Evolutionary conservation across 2,329 filamentous ascomycete genomes (phyloP), one percentile per base, ranked within the genome.

Genomic region (Zasmidium cellare): DNA sequence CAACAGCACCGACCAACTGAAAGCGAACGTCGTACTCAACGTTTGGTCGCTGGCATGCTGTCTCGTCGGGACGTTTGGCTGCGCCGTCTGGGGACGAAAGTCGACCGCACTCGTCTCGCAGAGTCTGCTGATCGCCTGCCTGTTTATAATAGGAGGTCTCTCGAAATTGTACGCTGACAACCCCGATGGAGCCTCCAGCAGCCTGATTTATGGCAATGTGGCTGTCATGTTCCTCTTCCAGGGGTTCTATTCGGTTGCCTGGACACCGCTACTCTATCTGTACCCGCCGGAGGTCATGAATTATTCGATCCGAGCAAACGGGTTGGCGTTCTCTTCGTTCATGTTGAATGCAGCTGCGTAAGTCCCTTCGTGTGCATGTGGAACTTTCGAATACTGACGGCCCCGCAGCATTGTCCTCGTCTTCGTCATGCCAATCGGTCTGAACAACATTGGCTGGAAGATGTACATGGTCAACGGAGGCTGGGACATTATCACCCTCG

Each of bases 171-270:
- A 74, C 50, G 61, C 60, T 9, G 57, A 60, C 23, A 49, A 65
- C 16, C 60, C 67, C 5, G 58, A 63, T 12, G 65, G 71, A 9
- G 60, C 65, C 11, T 62, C 58, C 3, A 22, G 35, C 1, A 62
- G 61, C 51, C 35, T 65, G 16, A 69, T 77, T 5, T 80, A 81
- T 57, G 78, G 74, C 5, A 74, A 75, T 11, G 76, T 82, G 0
- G 78, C 78, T 0, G 69, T 77, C 12, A 80, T 83, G 65, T 83
- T 83, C 64, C 68, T 83, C 1, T 83, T 82, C 65, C 78, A 81
- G 16, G 35, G 78, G 0, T 77, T 76, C 53, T 84, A 82, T 63
- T 76, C 74, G 0, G 69, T 83, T n/a, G 79, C 75, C 0, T 81
- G 77, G 77, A 82, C 79, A 6, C 80, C 80, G 2, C 63, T 83